These are phyloP conservation scores for Cutaneotrichosporon cutaneum DNA, from an alignment of 1,284 basidiomycete species.

Conservation along the genomic window DNA sequence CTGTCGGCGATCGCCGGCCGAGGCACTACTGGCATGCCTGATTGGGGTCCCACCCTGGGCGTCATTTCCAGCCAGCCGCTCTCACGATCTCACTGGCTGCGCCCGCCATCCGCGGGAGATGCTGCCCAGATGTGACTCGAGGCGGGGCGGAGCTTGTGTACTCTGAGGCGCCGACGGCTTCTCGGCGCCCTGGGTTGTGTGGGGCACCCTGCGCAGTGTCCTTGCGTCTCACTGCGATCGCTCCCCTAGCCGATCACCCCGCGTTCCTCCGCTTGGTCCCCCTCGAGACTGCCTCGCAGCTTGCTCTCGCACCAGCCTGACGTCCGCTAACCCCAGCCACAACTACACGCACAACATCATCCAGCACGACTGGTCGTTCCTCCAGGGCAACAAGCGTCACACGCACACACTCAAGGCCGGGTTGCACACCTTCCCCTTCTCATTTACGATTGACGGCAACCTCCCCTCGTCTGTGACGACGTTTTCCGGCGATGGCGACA, in stretches of 20 bases:
- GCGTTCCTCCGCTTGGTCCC: too few relatives aligned
- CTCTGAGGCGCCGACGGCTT: too few relatives aligned
- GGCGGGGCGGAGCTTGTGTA: background rate
- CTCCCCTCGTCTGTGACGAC: constrained; percentile 74
- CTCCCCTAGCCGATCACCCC: too few relatives aligned
- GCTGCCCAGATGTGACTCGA: too few relatives aligned
- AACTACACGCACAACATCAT: constrained; percentile 66
- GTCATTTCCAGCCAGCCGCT: too few relatives aligned
- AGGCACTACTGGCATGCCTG: background rate
- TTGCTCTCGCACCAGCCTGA: background rate
- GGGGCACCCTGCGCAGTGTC: too few relatives aligned
- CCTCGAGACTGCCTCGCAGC: too few relatives aligned
- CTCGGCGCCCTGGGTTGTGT: too few relatives aligned
- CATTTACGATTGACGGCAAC: constrained; percentile 76
- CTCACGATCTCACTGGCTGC: background rate
- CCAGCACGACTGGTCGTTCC: constrained; percentile 73
- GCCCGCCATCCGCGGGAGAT: background rate
- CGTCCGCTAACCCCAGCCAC: constrained; percentile 36
- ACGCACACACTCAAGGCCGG: constrained; percentile 75
- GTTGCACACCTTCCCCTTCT: constrained; percentile 66
- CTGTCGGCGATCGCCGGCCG: background rate
- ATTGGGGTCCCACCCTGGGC: background rate
- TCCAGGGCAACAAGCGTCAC: constrained; percentile 66
- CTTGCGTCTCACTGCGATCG: background rate
- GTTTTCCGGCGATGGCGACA: constrained; percentile 60